A percentile compares a stretch with the other conserved stretches of the same genome.
These are phyloP conservation scores for Loxodes magnus DNA, from an alignment of 73 alveolate genomes.

Conservation along the genomic window DNA sequence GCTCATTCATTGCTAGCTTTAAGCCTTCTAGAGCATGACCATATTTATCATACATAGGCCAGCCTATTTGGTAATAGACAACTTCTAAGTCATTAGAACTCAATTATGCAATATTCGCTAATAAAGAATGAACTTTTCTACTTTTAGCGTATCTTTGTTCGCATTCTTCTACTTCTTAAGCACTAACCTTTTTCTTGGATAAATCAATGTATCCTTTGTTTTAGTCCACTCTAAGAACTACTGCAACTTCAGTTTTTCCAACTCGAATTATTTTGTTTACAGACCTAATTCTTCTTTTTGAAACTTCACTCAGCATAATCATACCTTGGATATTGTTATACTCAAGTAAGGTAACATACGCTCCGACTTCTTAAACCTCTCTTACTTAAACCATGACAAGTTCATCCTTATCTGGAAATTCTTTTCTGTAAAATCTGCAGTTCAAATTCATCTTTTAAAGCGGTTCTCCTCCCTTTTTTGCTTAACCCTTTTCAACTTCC, in stretches of 20 bases:
- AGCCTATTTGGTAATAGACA: slow-evolving; percentile 52
- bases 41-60: slow-evolving; percentile 74
- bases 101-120: slow-evolving; percentile 43
- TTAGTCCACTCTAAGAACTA: slow-evolving; percentile 77
- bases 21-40: slow-evolving; percentile 78
- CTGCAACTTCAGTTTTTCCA: slow-evolving; percentile 78
- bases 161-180: slow-evolving; percentile 50
- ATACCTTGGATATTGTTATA: slow-evolving; percentile 84
- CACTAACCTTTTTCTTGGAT: slow-evolving; percentile 70
- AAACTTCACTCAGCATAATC: slow-evolving; percentile 73
- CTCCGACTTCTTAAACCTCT: slow-evolving; percentile 76
- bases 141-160: slow-evolving; percentile 56
- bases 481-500: too few relatives aligned
- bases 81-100: slow-evolving; percentile 29
- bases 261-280: slow-evolving; percentile 69
- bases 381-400: slow-evolving; percentile 77
- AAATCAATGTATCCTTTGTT: slow-evolving; percentile 86
- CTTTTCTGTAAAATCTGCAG: slow-evolving; percentile 69
- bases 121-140: slow-evolving; percentile 61
- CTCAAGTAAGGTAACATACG: slow-evolving; percentile 83
- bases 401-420: slow-evolving; percentile 71
- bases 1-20: slow-evolving; percentile 44
- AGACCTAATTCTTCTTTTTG: slow-evolving; percentile 69
- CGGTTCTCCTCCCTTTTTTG: too few relatives aligned
- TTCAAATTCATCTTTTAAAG: too few relatives aligned